phyloP scores from a whole-genome alignment of 768 basidiomycete genomes.

The Leccinum uliginosum region DNA sequence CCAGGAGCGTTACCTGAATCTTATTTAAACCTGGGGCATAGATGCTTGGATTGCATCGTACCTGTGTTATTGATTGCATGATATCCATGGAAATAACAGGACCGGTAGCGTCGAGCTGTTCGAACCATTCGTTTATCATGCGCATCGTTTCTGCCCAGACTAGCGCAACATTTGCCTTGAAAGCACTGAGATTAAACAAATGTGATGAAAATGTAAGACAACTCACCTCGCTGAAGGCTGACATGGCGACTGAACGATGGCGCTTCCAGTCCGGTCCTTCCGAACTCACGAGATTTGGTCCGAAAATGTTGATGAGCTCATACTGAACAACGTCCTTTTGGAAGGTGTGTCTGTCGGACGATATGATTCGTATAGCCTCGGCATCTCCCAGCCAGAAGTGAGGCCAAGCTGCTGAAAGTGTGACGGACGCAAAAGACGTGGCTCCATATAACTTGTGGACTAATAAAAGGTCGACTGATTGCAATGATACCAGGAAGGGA shows the following conservation, averaged over 20 bases:
- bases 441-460: constrained; percentile 37
- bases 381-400: constrained; percentile 43
- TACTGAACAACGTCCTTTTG: constrained; percentile 34
- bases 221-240: constrained; percentile 47
- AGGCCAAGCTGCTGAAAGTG: constrained; percentile 27
- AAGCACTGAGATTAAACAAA: neutral
- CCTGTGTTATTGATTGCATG: constrained; percentile 10
- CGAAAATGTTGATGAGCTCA: constrained; percentile 41
- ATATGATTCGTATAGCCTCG: constrained; percentile 37
- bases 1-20: constrained; percentile 33
- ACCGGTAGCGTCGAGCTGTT: constrained; percentile 28
- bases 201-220: neutral
- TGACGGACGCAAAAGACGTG: constrained; percentile 36
- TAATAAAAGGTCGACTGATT: constrained; percentile 9
- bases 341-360: constrained; percentile 33
- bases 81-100: constrained; percentile 21
- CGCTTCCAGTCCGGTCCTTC: constrained; percentile 46
- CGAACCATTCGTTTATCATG: constrained; percentile 40
- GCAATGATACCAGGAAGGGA: no score
- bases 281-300: constrained; percentile 38
- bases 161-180: constrained; percentile 41
- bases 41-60: neutral
- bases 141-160: constrained; percentile 45
- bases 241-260: constrained; percentile 41
- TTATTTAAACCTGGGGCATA: neutral